These are phyloP conservation scores for Striga hermonthica DNA, from an alignment of 305 asterid genomes.

Conservation along the genomic window DNA sequence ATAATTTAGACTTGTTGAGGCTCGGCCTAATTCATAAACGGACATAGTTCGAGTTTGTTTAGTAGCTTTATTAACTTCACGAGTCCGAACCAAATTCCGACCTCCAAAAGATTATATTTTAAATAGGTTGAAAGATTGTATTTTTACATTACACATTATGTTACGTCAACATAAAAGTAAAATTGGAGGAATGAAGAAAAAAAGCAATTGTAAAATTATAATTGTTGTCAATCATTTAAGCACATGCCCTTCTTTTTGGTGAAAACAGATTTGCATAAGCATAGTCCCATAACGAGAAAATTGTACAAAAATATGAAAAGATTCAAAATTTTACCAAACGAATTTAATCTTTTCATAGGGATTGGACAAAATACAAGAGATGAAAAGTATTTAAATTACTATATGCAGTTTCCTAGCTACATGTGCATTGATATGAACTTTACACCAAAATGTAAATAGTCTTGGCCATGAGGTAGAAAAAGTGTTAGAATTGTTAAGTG, in stretches of 20 bases:
- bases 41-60: no score
- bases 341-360: background rate
- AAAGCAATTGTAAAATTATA: slow-evolving; percentile 4
- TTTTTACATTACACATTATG: no score
- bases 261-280: background rate
- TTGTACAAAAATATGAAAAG: slow-evolving; percentile 17
- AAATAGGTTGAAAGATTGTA: no score
- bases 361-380: slow-evolving; percentile 5
- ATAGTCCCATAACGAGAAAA: slow-evolving; percentile 21
- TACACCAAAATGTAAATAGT: slow-evolving; percentile 24
- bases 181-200: slow-evolving; percentile 27
- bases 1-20: no score
- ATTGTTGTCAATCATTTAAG: slow-evolving; percentile 1
- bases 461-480: slow-evolving; percentile 32
- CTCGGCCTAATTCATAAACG: no score
- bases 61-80: no score
- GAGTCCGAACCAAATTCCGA: no score
- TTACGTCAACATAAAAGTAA: background rate
- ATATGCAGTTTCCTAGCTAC: slow-evolving; percentile 23
- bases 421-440: slow-evolving; percentile 29
- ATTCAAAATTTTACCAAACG: background rate
- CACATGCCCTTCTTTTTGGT: slow-evolving; percentile 3
- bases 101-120: no score
- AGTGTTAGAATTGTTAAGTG: slow-evolving; percentile 46
- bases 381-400: background rate